Percentiles rank a stretch among this genome's conserved stretches.
phyloP scores from a whole-genome alignment of 202 grass and related monocot genomes.

The Carex arenaria region DNA sequence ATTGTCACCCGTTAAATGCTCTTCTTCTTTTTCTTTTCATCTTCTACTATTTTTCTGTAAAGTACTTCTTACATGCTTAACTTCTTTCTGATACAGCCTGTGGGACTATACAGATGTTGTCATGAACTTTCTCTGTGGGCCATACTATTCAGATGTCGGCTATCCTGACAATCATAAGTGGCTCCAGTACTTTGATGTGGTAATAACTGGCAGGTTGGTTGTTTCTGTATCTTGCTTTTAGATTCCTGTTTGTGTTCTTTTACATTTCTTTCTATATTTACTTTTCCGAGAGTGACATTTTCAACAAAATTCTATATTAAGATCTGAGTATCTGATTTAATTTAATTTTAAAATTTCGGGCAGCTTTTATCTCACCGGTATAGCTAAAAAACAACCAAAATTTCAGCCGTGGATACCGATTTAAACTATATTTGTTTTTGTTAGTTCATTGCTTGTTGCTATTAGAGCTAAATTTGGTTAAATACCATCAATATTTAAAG shows the following conservation, averaged over 20 bases:
- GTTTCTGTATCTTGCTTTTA: constrained; percentile 14
- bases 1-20: constrained; percentile 10
- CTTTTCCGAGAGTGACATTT: neutral
- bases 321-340: neutral
- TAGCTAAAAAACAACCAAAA: neutral
- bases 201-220: constrained; percentile 90
- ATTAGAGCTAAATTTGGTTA: neutral
- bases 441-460: neutral
- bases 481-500: neutral
- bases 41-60: neutral
- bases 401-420: neutral
- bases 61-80: neutral
- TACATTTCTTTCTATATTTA: neutral
- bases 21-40: neutral
- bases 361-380: neutral
- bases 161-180: constrained; percentile 57
- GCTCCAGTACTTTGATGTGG: constrained; percentile 93
- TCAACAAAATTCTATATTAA: neutral
- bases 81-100: constrained; percentile 26
- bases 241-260: neutral
- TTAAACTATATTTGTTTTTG: constrained; percentile 12
- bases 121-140: constrained; percentile 90
- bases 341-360: constrained; percentile 17
- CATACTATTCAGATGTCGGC: constrained; percentile 41
- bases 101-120: constrained; percentile 98